Evolutionary conservation across 2,329 filamentous ascomycete species (phyloP), one percentile per base, ranked within the genome.

Genomic region (Microthyrium microscopicum): DNA sequence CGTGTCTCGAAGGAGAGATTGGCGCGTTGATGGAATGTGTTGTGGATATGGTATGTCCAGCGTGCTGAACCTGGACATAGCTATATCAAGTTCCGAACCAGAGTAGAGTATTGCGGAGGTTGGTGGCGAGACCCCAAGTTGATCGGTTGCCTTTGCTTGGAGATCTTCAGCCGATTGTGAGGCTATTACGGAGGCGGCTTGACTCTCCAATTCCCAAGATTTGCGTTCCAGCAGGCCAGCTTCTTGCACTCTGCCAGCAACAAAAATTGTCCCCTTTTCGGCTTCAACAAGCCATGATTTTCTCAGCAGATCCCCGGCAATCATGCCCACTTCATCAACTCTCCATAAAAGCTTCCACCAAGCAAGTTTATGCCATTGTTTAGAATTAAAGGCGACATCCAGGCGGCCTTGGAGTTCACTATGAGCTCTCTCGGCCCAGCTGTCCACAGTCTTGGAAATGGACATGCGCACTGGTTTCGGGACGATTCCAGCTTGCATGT

Each of bases 291-390:
- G 66, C 60, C 91, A 95, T 5, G 70, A 66, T 41, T 75, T 73
- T 39, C 70, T 68, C 3, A 94, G 61, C 39, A 94, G 77, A 44
- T 89, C 79, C 1, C 73, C 71, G 3, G 79, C 75, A 35, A 93
- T 73, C 66, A 87, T 78, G 3, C 73, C 72, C 8, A 94, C 82
- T 46, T 94, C 87, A 49, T 95, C 87, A 17, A 89, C 84, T 15
- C 83, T 73, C 84, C 84, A 93, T 50, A 93, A 84, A 0, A 95
- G 66, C 52, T 92, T 92, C 78, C 83, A 94, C 85, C 87, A 95
- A 12, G 74, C 68, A 4, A 93, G 62, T 41, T 79, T 77, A 18
- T 72, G 69, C 87, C 87, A 94, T 25, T 73, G 65, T 13, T 60
- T 65, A n/a, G 79, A 73, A 0, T 68, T 62, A 44, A 94, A 87